Percentiles rank a stretch among this genome's conserved stretches.
Conservation (phyloP, 345 rosid species). For the Camelina laxa region DNA sequence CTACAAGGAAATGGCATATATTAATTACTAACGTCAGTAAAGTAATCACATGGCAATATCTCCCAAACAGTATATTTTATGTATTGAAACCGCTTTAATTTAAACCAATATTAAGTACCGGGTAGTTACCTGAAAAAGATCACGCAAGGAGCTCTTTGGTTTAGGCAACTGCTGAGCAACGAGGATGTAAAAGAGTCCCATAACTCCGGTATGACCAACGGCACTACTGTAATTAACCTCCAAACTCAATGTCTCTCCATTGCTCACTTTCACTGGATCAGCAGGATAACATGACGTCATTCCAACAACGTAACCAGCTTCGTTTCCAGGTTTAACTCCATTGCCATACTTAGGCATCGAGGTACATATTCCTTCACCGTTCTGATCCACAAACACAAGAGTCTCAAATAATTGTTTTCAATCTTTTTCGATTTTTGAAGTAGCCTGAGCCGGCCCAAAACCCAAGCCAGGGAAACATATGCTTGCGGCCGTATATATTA, state of each 20-base stretch:
- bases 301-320: constrained; percentile 88
- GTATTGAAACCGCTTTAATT: too few species aligned
- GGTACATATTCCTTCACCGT: constrained; percentile 62
- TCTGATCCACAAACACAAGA: constrained; percentile 47
- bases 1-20: constrained; percentile 26
- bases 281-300: constrained; percentile 90
- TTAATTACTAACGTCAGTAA: neutral
- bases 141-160: constrained; percentile 14
- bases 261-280: constrained; percentile 57
- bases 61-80: neutral
- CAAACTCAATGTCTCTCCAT: constrained; percentile 63
- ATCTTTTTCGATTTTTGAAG: constrained; percentile 16
- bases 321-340: constrained; percentile 82
- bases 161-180: constrained; percentile 62
- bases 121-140: constrained; percentile 46
- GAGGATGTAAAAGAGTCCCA: constrained; percentile 80
- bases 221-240: constrained; percentile 68
- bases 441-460: neutral
- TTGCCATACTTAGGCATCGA: constrained; percentile 69
- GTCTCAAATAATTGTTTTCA: constrained; percentile 1
- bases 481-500: too few species aligned
- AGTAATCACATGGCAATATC: neutral
- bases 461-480: neutral
- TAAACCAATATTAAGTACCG: too few species aligned
- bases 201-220: constrained; percentile 74